Evolutionary conservation across 305 asterid genomes (phyloP).

Genomic region (Solanum hybrid): DNA sequence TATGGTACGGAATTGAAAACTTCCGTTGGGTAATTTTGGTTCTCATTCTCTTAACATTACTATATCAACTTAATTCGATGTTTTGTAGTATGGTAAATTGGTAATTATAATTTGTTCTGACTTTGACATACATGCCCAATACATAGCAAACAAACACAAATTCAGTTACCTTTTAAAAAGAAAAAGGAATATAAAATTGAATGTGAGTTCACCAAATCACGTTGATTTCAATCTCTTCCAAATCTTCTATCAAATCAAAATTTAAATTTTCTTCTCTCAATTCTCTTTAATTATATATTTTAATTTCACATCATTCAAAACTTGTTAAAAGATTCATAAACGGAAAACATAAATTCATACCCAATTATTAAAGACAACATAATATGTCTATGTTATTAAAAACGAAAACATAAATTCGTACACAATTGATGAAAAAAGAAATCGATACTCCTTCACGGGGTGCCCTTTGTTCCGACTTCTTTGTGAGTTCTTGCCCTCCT

Average conservation of each 20-base stretch:
- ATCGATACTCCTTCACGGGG: not conserved
- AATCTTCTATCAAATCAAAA: too few species aligned
- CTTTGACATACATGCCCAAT: too few species aligned
- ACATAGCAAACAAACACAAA: not conserved
- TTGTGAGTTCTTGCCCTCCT: not conserved
- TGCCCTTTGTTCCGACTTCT: not conserved
- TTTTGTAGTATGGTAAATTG: not conserved
- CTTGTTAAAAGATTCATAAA: not conserved
- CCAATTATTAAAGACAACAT: too few species aligned
- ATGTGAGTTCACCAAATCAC: not conserved
- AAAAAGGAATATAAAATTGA: not conserved
- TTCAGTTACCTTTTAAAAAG: not conserved
- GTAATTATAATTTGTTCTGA: not conserved
- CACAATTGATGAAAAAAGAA: not conserved
- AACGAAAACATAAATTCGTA: too few species aligned
- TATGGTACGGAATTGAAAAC: not conserved
- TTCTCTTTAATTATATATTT: not conserved
- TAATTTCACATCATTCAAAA: too few species aligned
- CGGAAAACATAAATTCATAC: not conserved
- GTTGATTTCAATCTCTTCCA: too few species aligned
- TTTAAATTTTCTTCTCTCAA: not conserved
- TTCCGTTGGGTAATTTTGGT: not conserved
- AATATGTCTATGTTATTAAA: too few species aligned
- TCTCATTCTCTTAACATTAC: not conserved
- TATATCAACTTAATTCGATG: not conserved